Evolutionary conservation across 169 alveolate species (phyloP).

Genomic region (Condylostoma magnum): DNA sequence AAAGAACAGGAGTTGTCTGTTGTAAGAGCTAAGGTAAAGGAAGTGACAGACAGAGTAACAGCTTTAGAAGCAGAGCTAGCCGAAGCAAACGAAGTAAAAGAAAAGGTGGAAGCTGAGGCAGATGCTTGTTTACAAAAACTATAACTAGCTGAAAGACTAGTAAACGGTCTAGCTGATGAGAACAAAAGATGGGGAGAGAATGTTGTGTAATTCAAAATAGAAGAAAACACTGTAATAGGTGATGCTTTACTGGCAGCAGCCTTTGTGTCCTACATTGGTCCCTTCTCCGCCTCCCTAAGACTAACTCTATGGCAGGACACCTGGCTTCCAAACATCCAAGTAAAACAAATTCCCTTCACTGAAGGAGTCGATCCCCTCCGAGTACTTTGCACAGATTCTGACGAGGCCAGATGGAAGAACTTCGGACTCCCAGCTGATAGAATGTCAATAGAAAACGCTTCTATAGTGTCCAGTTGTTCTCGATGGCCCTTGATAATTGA

Average conservation of each 20-base stretch:
- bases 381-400: constrained; percentile 91
- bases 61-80: constrained; percentile 83
- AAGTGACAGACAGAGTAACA: constrained; percentile 76
- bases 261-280: constrained; percentile 95
- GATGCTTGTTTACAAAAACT: constrained; percentile 86
- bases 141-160: constrained; percentile 92
- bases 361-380: constrained; percentile 87
- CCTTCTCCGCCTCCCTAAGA: constrained; percentile 91
- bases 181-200: constrained; percentile 95
- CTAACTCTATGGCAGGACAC: constrained; percentile 82
- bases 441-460: constrained; percentile 94
- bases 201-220: constrained; percentile 84
- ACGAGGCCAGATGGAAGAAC: constrained; percentile 93
- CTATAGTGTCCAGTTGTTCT: constrained; percentile 90
- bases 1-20: constrained; percentile 91
- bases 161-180: constrained; percentile 93
- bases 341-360: constrained; percentile 85
- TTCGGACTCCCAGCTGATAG: constrained; percentile 95
- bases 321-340: constrained; percentile 89
- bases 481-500: constrained; percentile 97
- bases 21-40: constrained; percentile 87
- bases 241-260: constrained; percentile 94
- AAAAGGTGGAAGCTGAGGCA: constrained; percentile 88
- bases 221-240: constrained; percentile 89
- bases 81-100: constrained; percentile 88